These are phyloP conservation scores for Chaetomium sp. DNA, from an alignment of 2,329 filamentous ascomycete species.

Conservation along the genomic window DNA sequence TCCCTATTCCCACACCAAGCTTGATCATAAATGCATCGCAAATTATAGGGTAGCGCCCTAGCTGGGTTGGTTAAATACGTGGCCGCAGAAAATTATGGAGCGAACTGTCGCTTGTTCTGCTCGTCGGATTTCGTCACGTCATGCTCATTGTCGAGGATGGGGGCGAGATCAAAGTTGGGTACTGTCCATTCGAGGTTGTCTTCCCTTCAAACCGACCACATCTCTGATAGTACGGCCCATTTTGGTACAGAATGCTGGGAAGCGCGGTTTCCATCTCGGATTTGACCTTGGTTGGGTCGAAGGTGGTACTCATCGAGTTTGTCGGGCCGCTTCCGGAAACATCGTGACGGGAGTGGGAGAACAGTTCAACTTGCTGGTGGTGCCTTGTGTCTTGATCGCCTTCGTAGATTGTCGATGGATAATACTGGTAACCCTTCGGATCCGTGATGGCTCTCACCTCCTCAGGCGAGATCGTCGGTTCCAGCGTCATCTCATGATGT, in stretches of 20 bases:
- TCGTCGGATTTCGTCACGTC: constrained; percentile 21
- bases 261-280: constrained; percentile 42
- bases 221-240: constrained; percentile 34
- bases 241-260: constrained; percentile 42
- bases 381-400: constrained; percentile 36
- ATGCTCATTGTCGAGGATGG: constrained; percentile 37
- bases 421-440: constrained; percentile 50
- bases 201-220: constrained; percentile 51
- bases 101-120: background rate
- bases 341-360: constrained; percentile 32
- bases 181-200: constrained; percentile 45
- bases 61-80: no score
- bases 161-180: constrained; percentile 43
- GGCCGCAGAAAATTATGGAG: background rate
- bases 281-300: constrained; percentile 41
- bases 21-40: no score
- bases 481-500: constrained; percentile 44
- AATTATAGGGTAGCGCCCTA: no score
- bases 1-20: no score
- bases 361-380: constrained; percentile 42
- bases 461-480: constrained; percentile 45
- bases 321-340: constrained; percentile 26
- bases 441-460: constrained; percentile 45
- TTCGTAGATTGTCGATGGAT: constrained; percentile 46
- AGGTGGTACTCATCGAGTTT: constrained; percentile 30